These are phyloP conservation scores for Melampsora medusae DNA, from an alignment of 1,284 basidiomycete genomes.

Conservation along the genomic window DNA sequence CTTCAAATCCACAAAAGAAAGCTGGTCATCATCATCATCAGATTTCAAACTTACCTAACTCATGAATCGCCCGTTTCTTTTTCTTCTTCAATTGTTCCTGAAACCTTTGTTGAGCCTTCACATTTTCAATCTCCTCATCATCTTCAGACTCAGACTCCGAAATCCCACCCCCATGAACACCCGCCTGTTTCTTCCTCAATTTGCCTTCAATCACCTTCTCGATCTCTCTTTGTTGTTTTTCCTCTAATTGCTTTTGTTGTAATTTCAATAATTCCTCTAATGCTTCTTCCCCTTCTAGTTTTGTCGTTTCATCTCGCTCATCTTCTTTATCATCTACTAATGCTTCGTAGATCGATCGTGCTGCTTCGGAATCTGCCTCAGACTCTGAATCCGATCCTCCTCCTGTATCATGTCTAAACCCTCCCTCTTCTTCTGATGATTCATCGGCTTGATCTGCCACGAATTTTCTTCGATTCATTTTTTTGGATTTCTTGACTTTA, in stretches of 20 bases:
- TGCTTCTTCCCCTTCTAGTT: constrained; percentile 15
- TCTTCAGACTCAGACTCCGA: constrained; percentile 43
- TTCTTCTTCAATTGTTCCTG: constrained; percentile 25
- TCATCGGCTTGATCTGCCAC: constrained; percentile 43
- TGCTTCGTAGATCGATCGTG: constrained; percentile 1
- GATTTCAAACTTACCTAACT: constrained; percentile 16
- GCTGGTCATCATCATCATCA: not conserved
- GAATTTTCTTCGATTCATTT: not conserved
- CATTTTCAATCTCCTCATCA: constrained; percentile 11
- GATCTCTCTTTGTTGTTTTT: not conserved
- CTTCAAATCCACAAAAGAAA: not conserved
- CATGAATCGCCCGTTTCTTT: constrained; percentile 30
- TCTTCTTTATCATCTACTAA: constrained; percentile 40
- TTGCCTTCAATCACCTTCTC: constrained; percentile 29
- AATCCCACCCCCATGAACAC: constrained; percentile 16
- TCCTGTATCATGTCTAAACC: not conserved
- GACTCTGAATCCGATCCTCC: constrained; percentile 17
- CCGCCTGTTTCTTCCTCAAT: constrained; percentile 25
- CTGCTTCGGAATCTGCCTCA: not conserved
- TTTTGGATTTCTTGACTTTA: constrained; percentile 11
- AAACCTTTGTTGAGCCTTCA: constrained; percentile 29
- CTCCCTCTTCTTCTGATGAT: constrained; percentile 34
- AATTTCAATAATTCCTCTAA: constrained; percentile 7
- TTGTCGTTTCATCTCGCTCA: constrained; percentile 21
- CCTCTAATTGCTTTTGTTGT: constrained; percentile 12